phyloP scores from a whole-genome alignment of 1,284 basidiomycete species.

The Papiliotrema fonsecae region DNA sequence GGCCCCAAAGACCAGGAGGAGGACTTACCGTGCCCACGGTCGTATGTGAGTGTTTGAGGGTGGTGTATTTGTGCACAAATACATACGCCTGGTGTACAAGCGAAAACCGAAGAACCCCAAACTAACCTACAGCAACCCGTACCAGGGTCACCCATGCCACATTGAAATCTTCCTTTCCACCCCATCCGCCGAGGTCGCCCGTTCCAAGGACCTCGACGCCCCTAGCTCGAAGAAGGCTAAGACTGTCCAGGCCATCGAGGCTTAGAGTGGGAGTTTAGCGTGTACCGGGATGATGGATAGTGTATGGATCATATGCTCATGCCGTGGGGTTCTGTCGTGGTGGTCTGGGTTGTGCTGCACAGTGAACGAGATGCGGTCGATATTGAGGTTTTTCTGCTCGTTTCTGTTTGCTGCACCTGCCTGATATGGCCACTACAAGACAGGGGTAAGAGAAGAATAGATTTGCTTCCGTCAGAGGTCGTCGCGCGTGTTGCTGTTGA shows the following conservation, averaged over 20 bases:
- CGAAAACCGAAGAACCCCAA: neutral
- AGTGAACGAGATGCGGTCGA: too few relatives aligned
- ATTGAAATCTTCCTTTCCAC: slow-evolving; percentile 87
- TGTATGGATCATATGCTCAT: slow-evolving; percentile 9
- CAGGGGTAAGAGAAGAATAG: too few relatives aligned
- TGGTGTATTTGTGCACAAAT: neutral
- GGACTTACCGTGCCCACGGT: slow-evolving; percentile 98
- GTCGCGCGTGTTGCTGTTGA: neutral
- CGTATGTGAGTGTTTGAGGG: slow-evolving; percentile 55
- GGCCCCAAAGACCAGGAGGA: slow-evolving; percentile 98
- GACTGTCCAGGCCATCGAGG: slow-evolving; percentile 49
- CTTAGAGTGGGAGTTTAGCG: slow-evolving; percentile 26
- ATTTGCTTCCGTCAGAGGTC: too few relatives aligned
- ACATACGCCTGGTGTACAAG: neutral
- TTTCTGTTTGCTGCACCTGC: too few relatives aligned
- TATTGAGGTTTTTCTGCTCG: too few relatives aligned
- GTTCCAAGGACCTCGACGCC: slow-evolving; percentile 72
- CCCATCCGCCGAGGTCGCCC: slow-evolving; percentile 75
- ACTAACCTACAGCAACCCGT: slow-evolving; percentile 57
- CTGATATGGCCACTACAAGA: too few relatives aligned
- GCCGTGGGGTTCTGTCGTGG: too few relatives aligned
- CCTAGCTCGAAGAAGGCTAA: slow-evolving; percentile 46
- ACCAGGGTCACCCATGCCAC: slow-evolving; percentile 89
- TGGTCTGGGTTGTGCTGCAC: neutral
- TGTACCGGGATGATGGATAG: neutral